Evolutionary conservation across 768 basidiomycete genomes (phyloP).

Genomic region (Strobilomyces confusus): DNA sequence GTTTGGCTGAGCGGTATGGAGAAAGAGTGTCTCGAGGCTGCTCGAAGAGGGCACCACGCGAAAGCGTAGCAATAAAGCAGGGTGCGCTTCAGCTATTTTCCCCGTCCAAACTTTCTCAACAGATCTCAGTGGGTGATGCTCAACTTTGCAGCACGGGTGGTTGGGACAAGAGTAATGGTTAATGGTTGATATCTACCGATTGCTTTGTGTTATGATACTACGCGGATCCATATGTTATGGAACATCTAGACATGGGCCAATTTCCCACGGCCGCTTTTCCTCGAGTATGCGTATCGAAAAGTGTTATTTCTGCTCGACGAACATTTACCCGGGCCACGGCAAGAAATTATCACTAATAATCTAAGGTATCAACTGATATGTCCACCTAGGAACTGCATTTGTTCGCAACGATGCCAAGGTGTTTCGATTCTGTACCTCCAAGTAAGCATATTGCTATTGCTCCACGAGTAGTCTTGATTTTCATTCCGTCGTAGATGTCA

Average conservation of each 20-base stretch:
- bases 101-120: not conserved
- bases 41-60: constrained; percentile 52
- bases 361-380: not conserved
- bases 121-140: too few relatives aligned
- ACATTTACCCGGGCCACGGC: constrained; percentile 96
- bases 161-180: too few relatives aligned
- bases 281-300: constrained; percentile 86
- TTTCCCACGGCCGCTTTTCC: constrained; percentile 26
- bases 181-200: too few relatives aligned
- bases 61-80: constrained; percentile 1
- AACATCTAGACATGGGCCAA: not conserved
- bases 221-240: too few relatives aligned
- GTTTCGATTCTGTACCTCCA: constrained; percentile 96
- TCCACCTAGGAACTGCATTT: constrained; percentile 81
- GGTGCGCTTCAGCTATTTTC: constrained; percentile 1
- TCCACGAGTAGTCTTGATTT: not conserved
- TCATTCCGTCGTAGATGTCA: constrained; percentile 63
- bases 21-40: constrained; percentile 74
- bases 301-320: constrained; percentile 98
- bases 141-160: too few relatives aligned
- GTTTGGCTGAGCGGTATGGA: constrained; percentile 74
- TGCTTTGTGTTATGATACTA: too few relatives aligned
- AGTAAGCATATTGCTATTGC: constrained; percentile 48
- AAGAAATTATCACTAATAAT: constrained; percentile 9
- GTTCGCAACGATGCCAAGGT: constrained; percentile 98